These are phyloP conservation scores for Aspergillus conjunctus DNA, from an alignment of 495 filamentous ascomycete genomes.

Conservation along the genomic window DNA sequence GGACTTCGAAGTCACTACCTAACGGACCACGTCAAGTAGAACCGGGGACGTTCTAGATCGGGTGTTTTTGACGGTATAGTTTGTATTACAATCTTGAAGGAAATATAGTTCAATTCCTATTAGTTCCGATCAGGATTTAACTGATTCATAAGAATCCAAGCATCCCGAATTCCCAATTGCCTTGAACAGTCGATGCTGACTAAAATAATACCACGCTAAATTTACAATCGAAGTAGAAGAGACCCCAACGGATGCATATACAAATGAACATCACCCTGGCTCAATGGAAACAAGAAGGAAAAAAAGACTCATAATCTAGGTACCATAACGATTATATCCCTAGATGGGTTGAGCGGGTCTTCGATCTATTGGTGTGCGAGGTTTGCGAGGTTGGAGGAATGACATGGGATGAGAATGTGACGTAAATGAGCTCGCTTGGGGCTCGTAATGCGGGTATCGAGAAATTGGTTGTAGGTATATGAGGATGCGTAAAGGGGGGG, in stretches of 20 bases:
- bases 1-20: no score
- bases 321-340: conserved; percentile 23
- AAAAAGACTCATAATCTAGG: conserved; percentile 26
- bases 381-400: background rate
- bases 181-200: background rate
- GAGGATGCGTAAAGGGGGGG: background rate
- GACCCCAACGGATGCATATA: conserved; percentile 11
- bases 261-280: conserved; percentile 20
- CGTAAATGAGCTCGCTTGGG: background rate
- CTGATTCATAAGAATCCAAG: background rate
- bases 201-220: conserved; percentile 3
- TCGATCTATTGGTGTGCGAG: conserved; percentile 14
- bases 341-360: conserved; percentile 5
- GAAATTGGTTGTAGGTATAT: background rate
- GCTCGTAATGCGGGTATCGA: background rate
- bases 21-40: no score
- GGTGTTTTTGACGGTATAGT: no score
- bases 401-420: background rate
- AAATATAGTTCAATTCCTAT: no score
- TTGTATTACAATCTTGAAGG: no score
- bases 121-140: no score
- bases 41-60: no score
- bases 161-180: background rate
- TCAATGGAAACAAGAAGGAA: background rate
- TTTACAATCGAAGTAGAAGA: conserved; percentile 15